Evolutionary conservation across 192 early-diverging fungal genomes (phyloP).

Genomic region (Glomus cerebriforme): DNA sequence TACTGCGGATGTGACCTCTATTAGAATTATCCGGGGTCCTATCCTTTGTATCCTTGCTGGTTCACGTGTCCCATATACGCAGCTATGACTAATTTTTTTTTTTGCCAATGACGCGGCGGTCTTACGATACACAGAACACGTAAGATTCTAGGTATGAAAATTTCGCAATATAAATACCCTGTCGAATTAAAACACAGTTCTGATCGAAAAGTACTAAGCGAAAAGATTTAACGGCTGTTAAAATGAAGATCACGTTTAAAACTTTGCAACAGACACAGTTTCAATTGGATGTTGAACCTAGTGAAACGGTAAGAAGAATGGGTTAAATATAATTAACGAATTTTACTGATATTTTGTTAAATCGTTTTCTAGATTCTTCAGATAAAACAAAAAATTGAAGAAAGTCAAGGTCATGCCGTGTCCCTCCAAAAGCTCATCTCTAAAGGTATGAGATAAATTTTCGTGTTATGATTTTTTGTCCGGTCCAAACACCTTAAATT

Average conservation of each 20-base stretch:
- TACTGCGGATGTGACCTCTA: too few species aligned
- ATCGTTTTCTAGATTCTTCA: constrained; percentile 58
- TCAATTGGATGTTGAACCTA: constrained; percentile 72
- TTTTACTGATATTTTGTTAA: constrained; percentile 3
- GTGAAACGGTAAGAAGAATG: constrained; percentile 51
- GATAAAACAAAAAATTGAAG: constrained; percentile 80
- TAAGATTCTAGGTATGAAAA: background rate
- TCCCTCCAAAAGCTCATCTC: constrained; percentile 85
- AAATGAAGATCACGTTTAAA: constrained; percentile 86
- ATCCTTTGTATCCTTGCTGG: too few species aligned
- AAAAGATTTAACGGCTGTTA: background rate
- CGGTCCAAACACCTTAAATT: background rate
- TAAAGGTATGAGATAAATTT: constrained; percentile 60
- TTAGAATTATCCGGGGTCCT: too few species aligned
- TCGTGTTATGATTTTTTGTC: background rate
- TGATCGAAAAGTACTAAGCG: background rate
- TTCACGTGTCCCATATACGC: too few species aligned
- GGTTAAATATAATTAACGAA: background rate
- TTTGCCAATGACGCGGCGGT: background rate
- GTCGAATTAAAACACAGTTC: background rate
- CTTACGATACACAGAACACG: constrained; percentile 12
- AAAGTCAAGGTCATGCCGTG: constrained; percentile 69
- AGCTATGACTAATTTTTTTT: too few species aligned
- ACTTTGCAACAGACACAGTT: constrained; percentile 88
- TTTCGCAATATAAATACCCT: background rate